Evolutionary conservation across 768 basidiomycete genomes (phyloP), one percentile per base, ranked within the genome.

Genomic region (Holtermanniella nyarrowii): DNA sequence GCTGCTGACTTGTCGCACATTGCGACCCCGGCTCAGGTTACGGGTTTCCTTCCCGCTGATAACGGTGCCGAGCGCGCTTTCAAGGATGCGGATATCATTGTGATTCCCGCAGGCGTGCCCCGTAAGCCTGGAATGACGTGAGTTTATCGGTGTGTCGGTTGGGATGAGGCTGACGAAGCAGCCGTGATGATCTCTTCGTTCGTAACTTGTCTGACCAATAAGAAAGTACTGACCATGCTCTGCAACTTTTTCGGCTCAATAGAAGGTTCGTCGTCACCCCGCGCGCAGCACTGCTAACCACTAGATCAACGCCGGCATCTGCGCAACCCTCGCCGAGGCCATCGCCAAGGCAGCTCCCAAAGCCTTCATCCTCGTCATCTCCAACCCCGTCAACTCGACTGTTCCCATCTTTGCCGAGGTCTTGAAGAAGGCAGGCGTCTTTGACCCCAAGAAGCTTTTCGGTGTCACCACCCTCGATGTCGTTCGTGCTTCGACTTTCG

Each of bases 391-490:
- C 78, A 74, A 74, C 70, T 75, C 73, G 49, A 96, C 95, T 56
- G 95, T 97, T 54, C 93, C 95, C 64, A 95, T 99, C 63, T 90
- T 95, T 61, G 89, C 90, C 42, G 80, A 82, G 60, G 85, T 86
- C 53, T 83, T 95, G 72, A 81, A 86, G 75, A 86, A 89, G 73
- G 85, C 85, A 12, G 90, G 90, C 55, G 86, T 86, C 54, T 96
- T 85, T 76, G 82, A 99, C 77, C 88, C 89, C 50, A 76, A 76
- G 54, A 85, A 80, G 50, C 72, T 97, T 65, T 97, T 95, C 72
- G 95, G 93, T 79, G 85, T 99, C 57, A 96, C 93, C 69, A 89
- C 91, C 67, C 87, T 99, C 68, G 93, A 99, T 67, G 89, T 99
- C 63, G 91, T 97, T 73, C 88, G 93, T 62, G 82, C 93, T 27